These are phyloP conservation scores for Pontederia crassipes DNA, from an alignment of 176 grass and related monocot species.

Conservation along the genomic window DNA sequence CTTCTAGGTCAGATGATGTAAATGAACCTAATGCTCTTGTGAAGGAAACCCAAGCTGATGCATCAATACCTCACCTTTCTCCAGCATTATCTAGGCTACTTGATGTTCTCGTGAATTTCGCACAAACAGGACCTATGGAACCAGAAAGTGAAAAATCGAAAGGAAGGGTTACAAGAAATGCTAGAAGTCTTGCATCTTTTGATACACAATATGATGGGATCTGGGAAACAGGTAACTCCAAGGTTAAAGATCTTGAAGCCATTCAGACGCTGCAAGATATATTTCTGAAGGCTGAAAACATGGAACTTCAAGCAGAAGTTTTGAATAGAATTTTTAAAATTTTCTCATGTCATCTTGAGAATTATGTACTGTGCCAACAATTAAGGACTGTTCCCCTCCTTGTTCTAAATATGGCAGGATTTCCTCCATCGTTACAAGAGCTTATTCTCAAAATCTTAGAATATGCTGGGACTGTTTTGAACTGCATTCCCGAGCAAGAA, in stretches of 20 bases:
- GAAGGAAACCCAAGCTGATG: slow-evolving; percentile 21
- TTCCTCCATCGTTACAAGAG: slow-evolving; percentile 87
- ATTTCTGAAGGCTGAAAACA: slow-evolving; percentile 97
- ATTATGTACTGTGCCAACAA: slow-evolving; percentile 93
- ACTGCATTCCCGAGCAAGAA: slow-evolving; percentile 96
- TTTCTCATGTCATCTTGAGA: slow-evolving; percentile 98
- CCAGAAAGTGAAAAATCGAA: slow-evolving; percentile 46
- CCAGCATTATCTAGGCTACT: slow-evolving; percentile 83
- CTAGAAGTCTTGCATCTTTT: slow-evolving; percentile 51
- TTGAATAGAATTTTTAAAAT: slow-evolving; percentile 99
- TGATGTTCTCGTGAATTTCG: slow-evolving; percentile 96
- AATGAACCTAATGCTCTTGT: slow-evolving; percentile 30
- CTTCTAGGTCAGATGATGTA: slow-evolving; percentile 5
- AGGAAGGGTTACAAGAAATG: slow-evolving; percentile 35
- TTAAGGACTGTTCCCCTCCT: slow-evolving; percentile 94
- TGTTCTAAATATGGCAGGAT: slow-evolving; percentile 98
- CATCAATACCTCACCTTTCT: slow-evolving; percentile 50
- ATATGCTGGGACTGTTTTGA: slow-evolving; percentile 94
- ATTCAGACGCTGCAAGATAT: slow-evolving; percentile 99
- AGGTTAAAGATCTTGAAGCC: slow-evolving; percentile 99
- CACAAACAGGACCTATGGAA: slow-evolving; percentile 80
- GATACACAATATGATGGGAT: slow-evolving; percentile 54
- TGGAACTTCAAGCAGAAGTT: slow-evolving; percentile 94
- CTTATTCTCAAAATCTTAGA: slow-evolving; percentile 98
- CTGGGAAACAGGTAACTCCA: slow-evolving; percentile 56